These are phyloP conservation scores for Epichloe amarillans DNA, from an alignment of 2,329 filamentous ascomycete species.

Conservation along the genomic window DNA sequence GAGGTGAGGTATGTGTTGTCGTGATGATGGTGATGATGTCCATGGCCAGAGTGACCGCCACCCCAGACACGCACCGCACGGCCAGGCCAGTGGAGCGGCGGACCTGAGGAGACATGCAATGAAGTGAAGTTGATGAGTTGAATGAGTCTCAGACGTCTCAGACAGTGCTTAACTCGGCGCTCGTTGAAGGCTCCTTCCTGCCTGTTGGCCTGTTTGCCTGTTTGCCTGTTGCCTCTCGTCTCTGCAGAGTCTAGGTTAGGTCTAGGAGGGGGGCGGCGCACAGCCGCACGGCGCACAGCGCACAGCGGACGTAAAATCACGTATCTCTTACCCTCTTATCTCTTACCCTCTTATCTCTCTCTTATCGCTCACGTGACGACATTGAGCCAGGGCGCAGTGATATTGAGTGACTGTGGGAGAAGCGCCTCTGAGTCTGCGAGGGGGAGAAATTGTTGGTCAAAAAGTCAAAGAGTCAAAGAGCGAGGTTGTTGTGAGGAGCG, in stretches of 20 bases:
- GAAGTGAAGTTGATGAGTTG: background rate
- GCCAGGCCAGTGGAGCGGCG: conserved; percentile 18
- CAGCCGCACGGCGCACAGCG: too few relatives aligned
- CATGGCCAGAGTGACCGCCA: conserved; percentile 32
- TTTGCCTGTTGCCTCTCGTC: too few relatives aligned
- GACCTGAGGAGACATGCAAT: conserved; percentile 20
- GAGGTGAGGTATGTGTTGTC: conserved; percentile 94
- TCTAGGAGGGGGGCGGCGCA: too few relatives aligned
- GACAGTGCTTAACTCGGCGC: background rate
- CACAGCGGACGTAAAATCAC: too few relatives aligned
- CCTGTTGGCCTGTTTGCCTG: too few relatives aligned
- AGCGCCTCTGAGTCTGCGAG: background rate
- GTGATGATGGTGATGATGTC: conserved; percentile 68
- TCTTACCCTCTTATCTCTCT: background rate
- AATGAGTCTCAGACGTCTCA: background rate
- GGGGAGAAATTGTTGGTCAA: background rate
- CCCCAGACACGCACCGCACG: conserved; percentile 6
- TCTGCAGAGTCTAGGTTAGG: too few relatives aligned
- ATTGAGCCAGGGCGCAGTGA: background rate
- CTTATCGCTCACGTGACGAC: background rate
- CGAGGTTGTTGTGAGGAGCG: background rate
- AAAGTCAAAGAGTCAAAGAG: background rate
- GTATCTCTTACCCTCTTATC: too few relatives aligned
- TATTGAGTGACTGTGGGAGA: too few relatives aligned
- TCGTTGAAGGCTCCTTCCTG: background rate